Evolutionary conservation across 2,329 filamentous ascomycete genomes (phyloP), one percentile per base, ranked within the genome.

Genomic region (Trichoderma koningii): DNA sequence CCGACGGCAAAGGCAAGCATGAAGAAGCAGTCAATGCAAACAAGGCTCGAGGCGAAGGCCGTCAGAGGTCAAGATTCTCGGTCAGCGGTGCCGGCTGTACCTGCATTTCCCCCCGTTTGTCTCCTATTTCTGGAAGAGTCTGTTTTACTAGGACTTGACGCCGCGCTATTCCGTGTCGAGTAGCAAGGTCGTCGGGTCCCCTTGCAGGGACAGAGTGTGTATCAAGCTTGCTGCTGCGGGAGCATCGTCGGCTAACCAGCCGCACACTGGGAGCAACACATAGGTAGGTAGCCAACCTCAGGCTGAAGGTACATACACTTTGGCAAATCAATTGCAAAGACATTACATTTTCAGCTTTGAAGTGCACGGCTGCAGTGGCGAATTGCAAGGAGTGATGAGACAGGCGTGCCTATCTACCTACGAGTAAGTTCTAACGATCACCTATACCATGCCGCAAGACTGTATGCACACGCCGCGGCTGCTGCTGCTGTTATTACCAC

Each of bases 21-120:
- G 34, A 12, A 4, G 12, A 14, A 38, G 12, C 12, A 23, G 17
- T 44, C 57, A 61, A 51, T 51, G 38, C 38, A 62, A 61, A 57
- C 30, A 48, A 48, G 48, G 57, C 34, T 48, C 42, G 26, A 51
- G 57, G 47, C 57, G 47, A 61, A 38, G 21, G 47, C 57, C 57
- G 56, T 30, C 21, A 3, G 26, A 57, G 17, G 12, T 7, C 26
- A 10, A 48, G 5, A 14, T 50, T n/a, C 48, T 62, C 57, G 23
- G 47, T 52, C 57, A 62, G 19, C 7, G 1, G 17, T 45, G 41
- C 55, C 55, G 41, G 14, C 38, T 19, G 41, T 44, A 5, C 34
- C 12, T 14, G 34, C 34, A 9, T 44, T 45, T 14, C 45, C 41
- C 48, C 50, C 55, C 34, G 47, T 44, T 41, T 61, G 47, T 10